These are phyloP conservation scores for Gymnopus androsaceus DNA, from an alignment of 1,284 basidiomycete genomes.

Conservation along the genomic window DNA sequence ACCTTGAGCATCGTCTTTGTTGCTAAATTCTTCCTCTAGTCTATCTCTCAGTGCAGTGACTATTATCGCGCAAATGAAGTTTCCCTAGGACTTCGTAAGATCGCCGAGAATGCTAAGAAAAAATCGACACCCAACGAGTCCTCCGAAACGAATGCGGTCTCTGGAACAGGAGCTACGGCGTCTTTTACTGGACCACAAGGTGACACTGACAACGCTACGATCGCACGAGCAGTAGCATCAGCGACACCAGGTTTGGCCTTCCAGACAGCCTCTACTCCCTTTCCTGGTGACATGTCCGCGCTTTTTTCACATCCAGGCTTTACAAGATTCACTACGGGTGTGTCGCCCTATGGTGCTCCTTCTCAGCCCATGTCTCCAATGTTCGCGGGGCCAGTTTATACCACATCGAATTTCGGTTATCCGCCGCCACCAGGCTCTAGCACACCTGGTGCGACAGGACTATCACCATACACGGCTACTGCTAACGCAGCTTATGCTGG, in stretches of 20 bases:
- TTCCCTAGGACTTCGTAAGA: constrained; percentile 46
- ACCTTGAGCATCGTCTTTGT: background rate
- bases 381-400: background rate
- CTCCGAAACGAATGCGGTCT: constrained; percentile 18
- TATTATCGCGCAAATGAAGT: constrained; percentile 57
- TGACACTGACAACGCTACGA: too few species aligned
- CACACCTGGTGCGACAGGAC: background rate
- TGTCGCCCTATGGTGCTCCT: constrained; percentile 16
- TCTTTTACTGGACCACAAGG: background rate
- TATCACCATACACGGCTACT: constrained; percentile 5
- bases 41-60: constrained; percentile 74
- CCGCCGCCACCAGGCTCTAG: background rate
- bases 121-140: background rate
- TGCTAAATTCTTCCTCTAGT: constrained; percentile 40
- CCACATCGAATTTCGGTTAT: background rate
- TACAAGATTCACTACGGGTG: constrained; percentile 13
- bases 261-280: background rate
- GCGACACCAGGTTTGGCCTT: background rate
- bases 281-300: background rate
- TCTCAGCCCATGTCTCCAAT: constrained; percentile 6
- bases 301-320: constrained; percentile 4
- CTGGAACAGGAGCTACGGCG: background rate
- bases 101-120: constrained; percentile 32
- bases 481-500: background rate
- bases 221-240: too few species aligned